These are phyloP conservation scores for Pseudogymnoascus sp. DNA, from an alignment of 2,329 filamentous ascomycete genomes.

Conservation along the genomic window DNA sequence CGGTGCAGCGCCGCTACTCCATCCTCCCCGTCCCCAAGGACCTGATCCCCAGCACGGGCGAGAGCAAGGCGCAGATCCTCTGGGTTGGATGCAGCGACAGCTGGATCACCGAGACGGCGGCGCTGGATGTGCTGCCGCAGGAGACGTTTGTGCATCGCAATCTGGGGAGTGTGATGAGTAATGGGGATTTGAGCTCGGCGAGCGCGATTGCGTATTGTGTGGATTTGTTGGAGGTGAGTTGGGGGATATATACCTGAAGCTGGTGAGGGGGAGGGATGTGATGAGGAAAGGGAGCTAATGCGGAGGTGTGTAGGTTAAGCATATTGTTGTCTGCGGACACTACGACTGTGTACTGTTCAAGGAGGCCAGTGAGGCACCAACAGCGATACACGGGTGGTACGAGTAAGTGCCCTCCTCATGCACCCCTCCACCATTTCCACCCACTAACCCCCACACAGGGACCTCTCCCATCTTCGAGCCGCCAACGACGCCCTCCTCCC, in stretches of 20 bases:
- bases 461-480: constrained; percentile 21
- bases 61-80: constrained; percentile 42
- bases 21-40: constrained; percentile 11
- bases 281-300: neutral
- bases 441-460: constrained; percentile 12
- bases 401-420: constrained; percentile 33
- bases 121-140: constrained; percentile 53
- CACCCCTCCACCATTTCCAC: neutral
- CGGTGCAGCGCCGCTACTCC: constrained; percentile 6
- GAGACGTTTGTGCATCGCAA: constrained; percentile 66
- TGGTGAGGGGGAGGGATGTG: neutral
- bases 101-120: constrained; percentile 56
- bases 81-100: constrained; percentile 65
- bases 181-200: constrained; percentile 51
- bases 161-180: constrained; percentile 58
- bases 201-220: constrained; percentile 60
- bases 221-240: constrained; percentile 47
- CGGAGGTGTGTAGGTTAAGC: constrained; percentile 36
- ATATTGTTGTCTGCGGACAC: constrained; percentile 49
- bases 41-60: constrained; percentile 13
- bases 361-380: constrained; percentile 32
- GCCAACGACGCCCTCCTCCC: constrained; percentile 15
- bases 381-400: constrained; percentile 47
- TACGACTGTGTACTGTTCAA: constrained; percentile 46
- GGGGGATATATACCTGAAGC: too few relatives aligned